Conservation (phyloP, 805 yeast species). For the Myxozyma sirexii region DNA sequence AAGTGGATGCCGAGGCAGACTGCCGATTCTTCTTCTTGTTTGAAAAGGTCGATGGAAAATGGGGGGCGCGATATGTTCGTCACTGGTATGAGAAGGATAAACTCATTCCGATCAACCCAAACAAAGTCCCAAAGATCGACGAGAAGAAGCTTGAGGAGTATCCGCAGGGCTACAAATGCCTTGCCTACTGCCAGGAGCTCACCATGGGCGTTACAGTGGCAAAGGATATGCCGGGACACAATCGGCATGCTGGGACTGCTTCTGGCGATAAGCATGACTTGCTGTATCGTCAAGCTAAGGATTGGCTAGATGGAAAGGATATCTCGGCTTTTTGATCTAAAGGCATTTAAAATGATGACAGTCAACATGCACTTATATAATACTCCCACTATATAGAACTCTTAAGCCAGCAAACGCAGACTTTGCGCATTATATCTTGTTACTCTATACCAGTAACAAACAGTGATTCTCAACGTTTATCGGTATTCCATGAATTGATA, state of each 20-base stretch:
- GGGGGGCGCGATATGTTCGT: slow-evolving; percentile 7
- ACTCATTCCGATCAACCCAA: slow-evolving; percentile 8
- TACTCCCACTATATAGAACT: too few relatives aligned
- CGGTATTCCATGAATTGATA: too few relatives aligned
- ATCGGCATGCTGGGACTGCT: neutral
- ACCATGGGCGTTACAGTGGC: slow-evolving; percentile 8
- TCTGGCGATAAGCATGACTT: slow-evolving; percentile 3
- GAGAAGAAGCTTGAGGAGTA: neutral
- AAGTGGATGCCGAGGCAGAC: slow-evolving; percentile 11
- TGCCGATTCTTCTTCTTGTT: slow-evolving; percentile 4
- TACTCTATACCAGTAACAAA: too few relatives aligned
- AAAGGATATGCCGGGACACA: slow-evolving; percentile 9
- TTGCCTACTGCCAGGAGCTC: slow-evolving; percentile 9
- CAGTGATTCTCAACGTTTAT: too few relatives aligned
- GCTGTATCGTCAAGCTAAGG: slow-evolving; percentile 4
- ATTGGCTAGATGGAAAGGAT: slow-evolving; percentile 11
- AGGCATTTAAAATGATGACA: too few relatives aligned
- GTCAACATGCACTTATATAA: neutral
- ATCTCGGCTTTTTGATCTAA: neutral
- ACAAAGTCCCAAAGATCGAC: neutral
- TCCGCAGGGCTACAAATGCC: slow-evolving; percentile 5
- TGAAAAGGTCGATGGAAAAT: neutral
- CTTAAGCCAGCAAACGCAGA: too few relatives aligned
- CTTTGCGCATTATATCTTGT: too few relatives aligned
- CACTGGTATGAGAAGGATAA: slow-evolving; percentile 13